Evolutionary conservation across 2,329 filamentous ascomycete genomes (phyloP).

Genomic region (Colletotrichum orbiculare): DNA sequence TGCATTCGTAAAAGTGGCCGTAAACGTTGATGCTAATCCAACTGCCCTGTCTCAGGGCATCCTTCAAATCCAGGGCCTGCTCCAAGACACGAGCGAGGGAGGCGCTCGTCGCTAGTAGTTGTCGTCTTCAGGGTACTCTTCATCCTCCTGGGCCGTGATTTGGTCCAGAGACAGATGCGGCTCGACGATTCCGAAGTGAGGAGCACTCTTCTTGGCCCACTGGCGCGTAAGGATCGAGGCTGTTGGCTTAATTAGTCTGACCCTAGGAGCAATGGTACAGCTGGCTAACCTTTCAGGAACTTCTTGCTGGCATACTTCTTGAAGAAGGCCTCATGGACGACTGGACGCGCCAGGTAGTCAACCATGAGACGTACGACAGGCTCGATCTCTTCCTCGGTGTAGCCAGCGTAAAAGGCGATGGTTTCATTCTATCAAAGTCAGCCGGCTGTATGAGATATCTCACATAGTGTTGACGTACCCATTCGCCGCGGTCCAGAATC

Average conservation of each 20-base stretch:
- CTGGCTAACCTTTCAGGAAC: constrained; percentile 90
- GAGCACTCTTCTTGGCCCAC: constrained; percentile 88
- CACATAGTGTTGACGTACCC: constrained; percentile 69
- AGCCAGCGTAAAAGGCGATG: constrained; percentile 90
- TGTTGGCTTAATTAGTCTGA: constrained; percentile 51
- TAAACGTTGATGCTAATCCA: constrained; percentile 36
- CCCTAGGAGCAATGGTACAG: neutral
- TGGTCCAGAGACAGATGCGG: constrained; percentile 63
- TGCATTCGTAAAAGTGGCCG: constrained; percentile 46
- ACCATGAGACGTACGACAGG: constrained; percentile 95
- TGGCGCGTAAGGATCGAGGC: constrained; percentile 91
- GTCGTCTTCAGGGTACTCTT: constrained; percentile 46
- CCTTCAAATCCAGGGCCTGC: constrained; percentile 37
- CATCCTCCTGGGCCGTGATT: constrained; percentile 44
- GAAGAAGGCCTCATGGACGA: constrained; percentile 97
- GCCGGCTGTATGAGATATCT: constrained; percentile 27
- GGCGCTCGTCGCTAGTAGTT: constrained; percentile 34
- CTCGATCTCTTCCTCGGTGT: constrained; percentile 91
- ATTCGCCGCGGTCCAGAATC: constrained; percentile 90
- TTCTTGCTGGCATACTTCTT: constrained; percentile 99
- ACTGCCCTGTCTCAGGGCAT: constrained; percentile 42
- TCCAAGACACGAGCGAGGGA: constrained; percentile 36
- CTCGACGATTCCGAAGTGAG: constrained; percentile 65
- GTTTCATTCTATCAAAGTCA: constrained; percentile 75
- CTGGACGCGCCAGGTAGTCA: constrained; percentile 91